Evolutionary conservation across 257 asterid species (phyloP).

Genomic region (Rubia yunnanensis): DNA sequence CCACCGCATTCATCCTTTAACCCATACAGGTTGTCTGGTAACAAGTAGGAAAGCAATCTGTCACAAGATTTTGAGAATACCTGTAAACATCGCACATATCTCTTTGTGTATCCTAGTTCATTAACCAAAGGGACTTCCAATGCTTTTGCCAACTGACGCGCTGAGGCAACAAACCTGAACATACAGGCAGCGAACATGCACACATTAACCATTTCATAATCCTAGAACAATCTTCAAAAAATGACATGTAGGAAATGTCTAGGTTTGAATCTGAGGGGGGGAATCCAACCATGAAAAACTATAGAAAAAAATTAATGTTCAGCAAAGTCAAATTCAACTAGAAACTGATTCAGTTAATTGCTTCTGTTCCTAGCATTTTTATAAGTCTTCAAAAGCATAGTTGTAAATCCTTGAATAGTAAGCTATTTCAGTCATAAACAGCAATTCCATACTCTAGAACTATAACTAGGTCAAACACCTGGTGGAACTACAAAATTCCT

Average conservation of each 20-base stretch:
- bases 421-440: background rate
- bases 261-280: background rate
- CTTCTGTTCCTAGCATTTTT: background rate
- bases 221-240: background rate
- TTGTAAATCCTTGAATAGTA: background rate
- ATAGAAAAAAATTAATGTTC: background rate
- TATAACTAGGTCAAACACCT: background rate
- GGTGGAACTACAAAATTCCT: background rate
- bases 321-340: background rate
- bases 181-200: background rate
- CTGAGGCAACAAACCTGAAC: conserved; percentile 90
- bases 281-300: background rate
- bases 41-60: background rate
- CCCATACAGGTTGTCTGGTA: background rate
- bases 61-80: conserved; percentile 26
- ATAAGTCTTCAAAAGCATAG: background rate
- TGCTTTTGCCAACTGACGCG: conserved; percentile 94
- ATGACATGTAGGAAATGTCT: background rate
- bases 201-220: background rate
- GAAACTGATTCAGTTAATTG: background rate
- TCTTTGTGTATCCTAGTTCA: conserved; percentile 92
- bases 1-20: background rate
- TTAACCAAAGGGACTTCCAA: conserved; percentile 95
- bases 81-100: conserved; percentile 97
- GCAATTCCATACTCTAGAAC: background rate